Conservation (phyloP, 345 rosid genomes). For the Gossypium raimondii region DNA sequence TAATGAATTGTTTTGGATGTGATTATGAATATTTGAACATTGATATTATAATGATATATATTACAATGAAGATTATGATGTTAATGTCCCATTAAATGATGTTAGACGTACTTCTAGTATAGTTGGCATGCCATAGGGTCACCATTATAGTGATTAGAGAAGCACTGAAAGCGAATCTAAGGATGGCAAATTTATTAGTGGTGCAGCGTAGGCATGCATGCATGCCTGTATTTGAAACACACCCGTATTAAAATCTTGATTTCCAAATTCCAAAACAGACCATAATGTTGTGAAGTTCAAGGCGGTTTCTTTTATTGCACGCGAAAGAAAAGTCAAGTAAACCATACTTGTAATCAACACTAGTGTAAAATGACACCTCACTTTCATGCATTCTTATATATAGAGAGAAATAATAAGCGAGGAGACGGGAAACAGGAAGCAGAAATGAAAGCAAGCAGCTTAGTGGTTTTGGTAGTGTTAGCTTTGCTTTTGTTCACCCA, state of each 20-base stretch:
- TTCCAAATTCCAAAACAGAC: not conserved
- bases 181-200: not conserved
- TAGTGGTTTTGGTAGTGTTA: not conserved
- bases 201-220: not conserved
- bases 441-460: conserved; percentile 4
- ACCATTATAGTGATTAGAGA: not conserved
- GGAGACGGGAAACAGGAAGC: not conserved
- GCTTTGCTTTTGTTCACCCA: conserved; percentile 4
- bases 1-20: no score
- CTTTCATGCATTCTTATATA: not conserved
- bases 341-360: not conserved
- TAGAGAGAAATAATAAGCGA: not conserved
- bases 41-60: no score
- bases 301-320: not conserved
- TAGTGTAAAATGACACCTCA: not conserved
- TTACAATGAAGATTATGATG: no score
- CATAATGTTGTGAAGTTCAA: not conserved
- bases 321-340: not conserved
- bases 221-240: not conserved
- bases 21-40: no score
- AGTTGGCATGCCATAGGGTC: no score
- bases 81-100: no score
- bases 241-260: not conserved
- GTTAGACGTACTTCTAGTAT: no score
- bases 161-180: not conserved